Conservation (phyloP, 371 early-diverging fungal genomes). For the Mortierella sp. region DNA sequence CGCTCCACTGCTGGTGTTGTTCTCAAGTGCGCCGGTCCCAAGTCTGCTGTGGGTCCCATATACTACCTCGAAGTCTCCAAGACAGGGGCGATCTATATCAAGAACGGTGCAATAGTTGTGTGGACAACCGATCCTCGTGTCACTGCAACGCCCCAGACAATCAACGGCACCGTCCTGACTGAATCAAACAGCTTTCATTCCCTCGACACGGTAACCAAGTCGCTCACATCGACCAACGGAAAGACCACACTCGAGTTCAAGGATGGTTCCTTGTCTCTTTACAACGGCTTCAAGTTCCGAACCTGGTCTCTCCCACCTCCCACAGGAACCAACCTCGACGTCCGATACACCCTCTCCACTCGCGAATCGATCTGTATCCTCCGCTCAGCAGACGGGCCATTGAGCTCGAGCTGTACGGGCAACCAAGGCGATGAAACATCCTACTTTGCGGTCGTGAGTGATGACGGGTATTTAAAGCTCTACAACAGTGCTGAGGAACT, state of each 20-base stretch:
- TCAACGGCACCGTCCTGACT: not conserved
- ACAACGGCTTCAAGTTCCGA: not conserved
- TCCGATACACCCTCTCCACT: not conserved
- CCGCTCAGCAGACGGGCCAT: not conserved
- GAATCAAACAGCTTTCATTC: not conserved
- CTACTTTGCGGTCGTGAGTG: not conserved
- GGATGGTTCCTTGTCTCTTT: not conserved
- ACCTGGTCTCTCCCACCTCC: not conserved
- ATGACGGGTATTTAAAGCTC: not conserved
- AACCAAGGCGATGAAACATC: not conserved
- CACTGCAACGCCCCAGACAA: not conserved
- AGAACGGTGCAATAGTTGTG: not conserved
- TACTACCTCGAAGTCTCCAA: not conserved
- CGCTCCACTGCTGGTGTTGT: not conserved
- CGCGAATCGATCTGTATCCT: not conserved
- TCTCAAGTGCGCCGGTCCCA: not conserved
- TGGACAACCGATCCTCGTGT: not conserved
- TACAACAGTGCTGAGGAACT: slow-evolving; percentile 1
- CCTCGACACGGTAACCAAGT: not conserved
- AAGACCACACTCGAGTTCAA: not conserved
- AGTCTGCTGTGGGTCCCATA: not conserved
- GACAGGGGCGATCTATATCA: not conserved
- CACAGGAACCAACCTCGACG: not conserved
- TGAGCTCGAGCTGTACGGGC: not conserved
- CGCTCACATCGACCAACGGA: not conserved